phyloP scores from a whole-genome alignment of 441 rosid genomes.

The Omphalea diandra region DNA sequence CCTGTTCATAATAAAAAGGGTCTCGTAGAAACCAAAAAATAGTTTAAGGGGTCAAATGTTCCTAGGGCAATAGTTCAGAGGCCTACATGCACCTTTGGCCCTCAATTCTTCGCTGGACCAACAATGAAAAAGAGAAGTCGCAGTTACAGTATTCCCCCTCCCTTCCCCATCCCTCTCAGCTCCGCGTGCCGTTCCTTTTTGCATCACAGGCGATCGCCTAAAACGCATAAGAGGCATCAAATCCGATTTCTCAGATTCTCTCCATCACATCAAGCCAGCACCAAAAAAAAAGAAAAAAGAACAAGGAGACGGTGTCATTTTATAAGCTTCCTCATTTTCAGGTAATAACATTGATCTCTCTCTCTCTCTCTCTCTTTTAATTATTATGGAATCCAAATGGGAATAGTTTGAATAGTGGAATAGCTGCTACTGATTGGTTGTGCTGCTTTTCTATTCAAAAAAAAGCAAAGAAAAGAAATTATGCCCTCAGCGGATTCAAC shows the following conservation, averaged over 20 bases:
- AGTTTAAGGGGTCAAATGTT: too few species aligned
- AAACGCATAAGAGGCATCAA: constrained; percentile 11
- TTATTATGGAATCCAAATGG: neutral
- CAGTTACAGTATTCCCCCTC: too few species aligned
- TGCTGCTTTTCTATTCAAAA: neutral
- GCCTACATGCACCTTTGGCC: too few species aligned
- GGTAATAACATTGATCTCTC: neutral
- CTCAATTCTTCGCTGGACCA: too few species aligned
- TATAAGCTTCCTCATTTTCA: neutral
- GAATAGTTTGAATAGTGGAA: neutral
- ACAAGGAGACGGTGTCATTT: neutral
- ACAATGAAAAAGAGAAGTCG: too few species aligned
- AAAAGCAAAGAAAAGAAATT: constrained; percentile 8
- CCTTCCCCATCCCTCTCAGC: neutral
- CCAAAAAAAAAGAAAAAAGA: neutral
- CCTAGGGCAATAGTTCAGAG: too few species aligned
- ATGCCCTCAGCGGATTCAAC: constrained; percentile 32
- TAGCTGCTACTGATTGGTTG: neutral
- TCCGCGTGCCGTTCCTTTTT: neutral
- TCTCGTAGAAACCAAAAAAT: too few species aligned
- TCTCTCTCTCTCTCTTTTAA: neutral
- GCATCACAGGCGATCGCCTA: neutral
- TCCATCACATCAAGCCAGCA: neutral
- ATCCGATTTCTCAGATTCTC: constrained; percentile 19
- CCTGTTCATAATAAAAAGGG: too few species aligned